Base-by-base conservation (phyloP, 495 filamentous ascomycete species). In the Extremus antarcticus region DNA sequence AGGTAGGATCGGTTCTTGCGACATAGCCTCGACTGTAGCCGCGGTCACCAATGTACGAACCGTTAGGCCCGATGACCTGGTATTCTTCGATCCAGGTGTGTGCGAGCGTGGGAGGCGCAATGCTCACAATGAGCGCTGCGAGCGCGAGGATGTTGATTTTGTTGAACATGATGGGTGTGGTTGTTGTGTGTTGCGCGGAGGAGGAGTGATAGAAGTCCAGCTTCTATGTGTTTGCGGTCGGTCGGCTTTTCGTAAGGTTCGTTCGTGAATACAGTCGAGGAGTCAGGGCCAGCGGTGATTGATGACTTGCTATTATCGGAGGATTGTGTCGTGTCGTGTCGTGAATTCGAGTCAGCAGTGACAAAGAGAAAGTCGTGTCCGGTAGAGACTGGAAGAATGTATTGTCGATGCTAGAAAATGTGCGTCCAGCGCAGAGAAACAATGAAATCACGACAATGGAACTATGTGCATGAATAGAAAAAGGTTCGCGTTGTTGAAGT, bases 11-110 rank as follows among this genome's bases (percentile, higher is more conserved):
- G 1, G 67, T 73, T 52, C 85, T 78, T 13, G 69, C 65, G 13
- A 76, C 63, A 58, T 82, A 82, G 13, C 76, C 79, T 52, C 88
- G 81, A 2, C 80, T 67, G 61, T 81, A 92, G 43, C 90, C 90
- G 4, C 76, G 69, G 2, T 67, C 58, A 22, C 87, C 88, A 2
- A 80, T 71, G 64, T 87, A 88, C n/a, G 76, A 79, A 35, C 88
- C 88, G 64, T 87, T 83, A 2, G 80, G 65, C 41, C 80, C 76
- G 70, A 96, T 81, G 25, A 80, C 75, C n/a, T 66, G 72, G 22
- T 88, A 68, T 54, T 83, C 67, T 65, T 94, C 88, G 16, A 89
- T 75, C 90, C 90, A 96, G 39, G 83, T 80, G 68, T 94, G 88
- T 22, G 76, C 84, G 7, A 9, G 8, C 8, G 19, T 45, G n/a